Base-by-base conservation (phyloP, 441 rosid genomes). In the Aleurites moluccanus region DNA sequence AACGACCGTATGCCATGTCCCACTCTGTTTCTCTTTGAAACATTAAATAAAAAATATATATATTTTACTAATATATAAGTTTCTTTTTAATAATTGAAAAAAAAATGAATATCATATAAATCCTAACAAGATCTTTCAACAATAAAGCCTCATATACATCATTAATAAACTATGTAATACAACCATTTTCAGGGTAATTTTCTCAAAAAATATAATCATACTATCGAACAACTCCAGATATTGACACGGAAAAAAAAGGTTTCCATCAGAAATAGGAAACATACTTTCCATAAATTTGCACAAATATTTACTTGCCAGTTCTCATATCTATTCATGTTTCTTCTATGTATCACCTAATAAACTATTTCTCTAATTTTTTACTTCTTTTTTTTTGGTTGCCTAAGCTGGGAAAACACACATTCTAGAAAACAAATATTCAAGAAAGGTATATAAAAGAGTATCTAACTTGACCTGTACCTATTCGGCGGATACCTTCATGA, bases 401-500 rank as follows among this genome's bases (percentile, higher is more conserved):
- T 18, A 25, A 42, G 16, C 55, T 52, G 66, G 25, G 56, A 23
- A 50, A 35, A 38, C 52, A 62, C 27, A 8, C 49, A 38, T 6
- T 44, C 23, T 72, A 62, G 7, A 13, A 25, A 15, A 18, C 10
- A 20, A 40, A 2, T 38, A 25, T 13, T 40, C 16, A 27, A 38
- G 8, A 27, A 27, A 33, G 16, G 61, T 18, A 21, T 2, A 25
- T 53, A 30, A 27, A 52, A 10, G 18, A 38, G 10, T 56, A 23
- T 74, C 75, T 75, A 76, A 49, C 63, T 42, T 70, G 38, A 15
- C 10, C 57, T 67, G 42, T 38, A 55, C 70, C 67, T 60, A 67
- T 69, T 21, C 50, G 2, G 16, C 1, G 56, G 56, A 61, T 9
- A 28, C 73, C 50, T 68, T 90, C 87, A 93, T 16, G 92, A 86